Percentiles rank a stretch among this genome's conserved stretches.
These are phyloP conservation scores for Venturia carpophila DNA, from an alignment of 2,329 filamentous ascomycete species.

Conservation along the genomic window DNA sequence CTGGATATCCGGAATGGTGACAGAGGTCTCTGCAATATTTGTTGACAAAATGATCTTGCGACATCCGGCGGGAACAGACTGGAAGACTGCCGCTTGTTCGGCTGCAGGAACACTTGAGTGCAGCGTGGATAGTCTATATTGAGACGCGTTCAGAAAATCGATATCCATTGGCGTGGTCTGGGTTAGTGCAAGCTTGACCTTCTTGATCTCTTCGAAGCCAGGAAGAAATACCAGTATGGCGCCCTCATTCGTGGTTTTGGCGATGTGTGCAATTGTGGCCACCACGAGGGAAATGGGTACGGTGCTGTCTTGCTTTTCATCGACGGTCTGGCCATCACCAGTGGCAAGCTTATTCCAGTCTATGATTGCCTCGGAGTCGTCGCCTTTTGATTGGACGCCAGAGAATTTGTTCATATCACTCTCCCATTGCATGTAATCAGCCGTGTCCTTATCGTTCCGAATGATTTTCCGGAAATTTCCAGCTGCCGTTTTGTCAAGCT, in stretches of 20 bases:
- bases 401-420: neutral
- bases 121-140: conserved; percentile 39
- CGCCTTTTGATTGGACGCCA: neutral
- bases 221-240: conserved; percentile 45
- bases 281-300: conserved; percentile 11
- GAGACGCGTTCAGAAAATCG: conserved; percentile 34
- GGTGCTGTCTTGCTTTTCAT: neutral
- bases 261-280: conserved; percentile 18
- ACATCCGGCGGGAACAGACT: conserved; percentile 33
- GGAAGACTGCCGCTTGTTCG: conserved; percentile 40
- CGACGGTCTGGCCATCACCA: neutral
- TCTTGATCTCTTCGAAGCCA: conserved; percentile 35
- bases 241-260: conserved; percentile 13
- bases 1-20: conserved; percentile 47
- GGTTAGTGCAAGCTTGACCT: conserved; percentile 26
- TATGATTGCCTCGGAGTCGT: neutral
- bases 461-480: conserved; percentile 21
- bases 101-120: conserved; percentile 41
- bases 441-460: neutral
- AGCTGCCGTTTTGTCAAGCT: conserved; percentile 21
- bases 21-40: conserved; percentile 44
- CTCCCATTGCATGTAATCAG: conserved; percentile 11
- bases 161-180: conserved; percentile 21
- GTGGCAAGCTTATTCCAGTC: conserved; percentile 8
- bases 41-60: conserved; percentile 45